Base-by-base conservation (phyloP, 805 yeast species). In the Yamadazyma tumulicola region DNA sequence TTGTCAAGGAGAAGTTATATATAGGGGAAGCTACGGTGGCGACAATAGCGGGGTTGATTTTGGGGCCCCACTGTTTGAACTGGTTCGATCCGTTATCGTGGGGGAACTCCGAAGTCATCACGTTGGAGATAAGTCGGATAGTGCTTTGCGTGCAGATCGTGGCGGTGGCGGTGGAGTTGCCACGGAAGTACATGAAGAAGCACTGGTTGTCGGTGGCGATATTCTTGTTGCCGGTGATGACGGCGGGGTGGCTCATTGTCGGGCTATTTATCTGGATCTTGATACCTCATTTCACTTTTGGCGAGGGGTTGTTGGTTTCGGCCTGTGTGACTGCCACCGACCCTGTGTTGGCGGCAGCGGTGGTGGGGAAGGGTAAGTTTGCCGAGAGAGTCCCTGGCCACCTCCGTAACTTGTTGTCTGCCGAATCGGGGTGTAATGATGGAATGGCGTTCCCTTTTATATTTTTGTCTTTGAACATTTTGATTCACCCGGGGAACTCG, bases 371-470 rank as follows among this genome's bases (percentile, higher is more conserved):
- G 49, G 95, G 95, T 46, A 85, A 85, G 54, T 88, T 88, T 55
- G 95, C 96, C 10, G 77, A 76, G 51, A 74, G 95, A 36, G 95
- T 88, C 12, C 95, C 96, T 1, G 95, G 94, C n/a, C 96, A 88
- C 59, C 69, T 88, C 61, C 71, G 95, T 47, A 84, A 87, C 51
- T 60, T 88, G 30, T 64, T 89, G 17, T 76, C 89, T 19, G 95
- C 95, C 0, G 95, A 86, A 49, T 81, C 91, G 0, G 94, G 89
- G 3, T 84, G 95, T 55, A 88, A 88, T 57, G 97, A 88, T 53
- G 97, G 97, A 28, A 82, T 88, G 93, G 96, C 96, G 0, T 88
- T 85, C 52, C 97, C 97, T 0, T 88, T 88, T 53, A 84, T 85
- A 17, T 69, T 71, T 61, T 57, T 89, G 26, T 78, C 93, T 2